phyloP scores from a whole-genome alignment of 2,329 filamentous ascomycete species.

The Hypomyces perniciosus region DNA sequence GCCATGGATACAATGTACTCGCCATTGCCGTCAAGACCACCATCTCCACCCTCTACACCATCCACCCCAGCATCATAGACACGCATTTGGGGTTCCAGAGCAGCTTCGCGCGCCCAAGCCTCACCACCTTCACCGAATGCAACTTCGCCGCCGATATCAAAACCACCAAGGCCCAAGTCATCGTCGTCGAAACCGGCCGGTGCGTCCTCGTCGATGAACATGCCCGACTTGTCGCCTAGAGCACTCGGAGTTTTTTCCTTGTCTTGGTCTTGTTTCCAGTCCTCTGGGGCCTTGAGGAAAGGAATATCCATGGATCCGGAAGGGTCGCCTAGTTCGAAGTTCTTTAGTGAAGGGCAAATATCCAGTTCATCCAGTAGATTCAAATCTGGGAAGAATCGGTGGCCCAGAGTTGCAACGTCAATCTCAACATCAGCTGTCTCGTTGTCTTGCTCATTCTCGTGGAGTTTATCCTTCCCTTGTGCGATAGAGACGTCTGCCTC shows the following conservation, averaged over 20 bases:
- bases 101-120: conserved; percentile 88
- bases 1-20: conserved; percentile 77
- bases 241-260: conserved; percentile 51
- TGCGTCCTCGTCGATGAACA: conserved; percentile 83
- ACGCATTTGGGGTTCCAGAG: conserved; percentile 77
- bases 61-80: conserved; percentile 63
- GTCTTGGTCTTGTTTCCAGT: conserved; percentile 69
- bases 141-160: conserved; percentile 65
- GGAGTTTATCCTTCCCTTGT: conserved; percentile 38
- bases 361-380: conserved; percentile 74
- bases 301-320: conserved; percentile 83
- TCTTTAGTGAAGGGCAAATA: conserved; percentile 91
- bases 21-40: conserved; percentile 47
- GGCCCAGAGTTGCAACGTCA: conserved; percentile 67
- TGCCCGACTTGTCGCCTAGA: conserved; percentile 64
- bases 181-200: conserved; percentile 67
- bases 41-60: conserved; percentile 40
- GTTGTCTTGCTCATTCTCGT: conserved; percentile 40
- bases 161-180: conserved; percentile 65
- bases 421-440: conserved; percentile 58
- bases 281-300: conserved; percentile 82
- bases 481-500: conserved; percentile 23
- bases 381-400: conserved; percentile 82
- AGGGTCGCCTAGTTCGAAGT: conserved; percentile 82
- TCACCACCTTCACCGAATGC: conserved; percentile 95